Evolutionary conservation across 352 stramenopile genomes (phyloP), one percentile per base, ranked within the genome.

Genomic region (Pythium angustatum): DNA sequence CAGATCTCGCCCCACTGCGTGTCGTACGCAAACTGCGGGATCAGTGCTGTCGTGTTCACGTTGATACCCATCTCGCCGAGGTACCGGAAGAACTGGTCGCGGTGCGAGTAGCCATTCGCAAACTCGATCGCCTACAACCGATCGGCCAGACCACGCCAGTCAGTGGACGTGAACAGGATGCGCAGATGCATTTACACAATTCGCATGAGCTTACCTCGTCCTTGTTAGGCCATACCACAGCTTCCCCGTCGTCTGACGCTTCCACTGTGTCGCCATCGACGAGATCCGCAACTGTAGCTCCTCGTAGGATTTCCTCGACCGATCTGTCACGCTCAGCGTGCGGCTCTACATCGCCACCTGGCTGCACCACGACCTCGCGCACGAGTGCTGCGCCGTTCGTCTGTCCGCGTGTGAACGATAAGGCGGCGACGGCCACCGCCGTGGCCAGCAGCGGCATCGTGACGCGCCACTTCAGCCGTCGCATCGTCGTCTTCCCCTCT

Each of bases 1-100:
- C 77, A 81, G 54, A 94, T 87, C n/a, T 63, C 83, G 17, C 52
- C 31, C 83, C 83, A 94, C 50, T 91, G 71, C 12, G 83, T 85
- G 33, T 77, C 71, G 31, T 79, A 72, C 14, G 56, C 66, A 36
- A 90, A 87, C 52, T 73, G 50, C 24, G 73, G 75, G 24, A 83
- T 66, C 12, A 81, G 54, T 34, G 74, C 59, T 33, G 68, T 68
- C 24, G 41, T 45, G 36, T 73, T 62, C 1, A 73, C n/a, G 26
- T 41, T 59, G 36, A 62, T 28, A 19, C 45, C 59, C 49, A 66
- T 51, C 34, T 65, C 36, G 21, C 45, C 38, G 26, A 62, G 38
- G 41, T 65, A 68, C 24, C 64, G 54, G 40, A 62, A 67, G 48
- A 68, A 64, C 65, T 51, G 11, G 3, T 72, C 65, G 27, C 57